A percentile compares a stretch with the other conserved stretches of the same genome.
These are phyloP conservation scores for Larix kaempferi DNA, from an alignment of 75 land plant genomes.

Conservation along the genomic window DNA sequence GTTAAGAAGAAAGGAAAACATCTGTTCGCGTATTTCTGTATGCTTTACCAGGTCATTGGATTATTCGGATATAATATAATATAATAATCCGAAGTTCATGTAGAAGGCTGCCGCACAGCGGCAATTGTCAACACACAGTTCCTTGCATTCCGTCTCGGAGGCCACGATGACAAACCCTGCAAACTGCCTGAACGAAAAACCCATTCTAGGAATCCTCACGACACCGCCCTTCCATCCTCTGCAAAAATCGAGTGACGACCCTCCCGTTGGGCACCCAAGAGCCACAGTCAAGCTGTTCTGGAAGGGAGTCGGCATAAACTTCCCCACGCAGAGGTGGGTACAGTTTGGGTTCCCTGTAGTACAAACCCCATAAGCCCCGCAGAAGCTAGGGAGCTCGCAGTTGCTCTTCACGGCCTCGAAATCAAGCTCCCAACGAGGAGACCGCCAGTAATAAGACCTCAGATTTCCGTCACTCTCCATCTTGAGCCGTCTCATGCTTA, in stretches of 20 bases:
- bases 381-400: slow-evolving; percentile 62
- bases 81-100: too few species aligned
- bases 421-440: slow-evolving; percentile 38
- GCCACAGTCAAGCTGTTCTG: not conserved
- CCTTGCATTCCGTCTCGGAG: slow-evolving; percentile 40
- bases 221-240: not conserved
- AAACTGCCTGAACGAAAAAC: slow-evolving; percentile 44
- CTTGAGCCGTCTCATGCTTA: slow-evolving; percentile 32
- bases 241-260: slow-evolving; percentile 13
- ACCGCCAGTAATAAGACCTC: slow-evolving; percentile 46
- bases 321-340: slow-evolving; percentile 16
- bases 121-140: slow-evolving; percentile 35
- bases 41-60: too few species aligned
- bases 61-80: too few species aligned
- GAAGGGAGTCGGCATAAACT: not conserved
- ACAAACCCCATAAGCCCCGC: slow-evolving; percentile 72
- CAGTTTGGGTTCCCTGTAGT: slow-evolving; percentile 16
- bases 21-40: too few species aligned
- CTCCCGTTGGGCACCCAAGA: not conserved
- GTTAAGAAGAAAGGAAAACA: too few species aligned
- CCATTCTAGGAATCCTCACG: slow-evolving; percentile 36
- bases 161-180: slow-evolving; percentile 23
- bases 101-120: slow-evolving; percentile 55
- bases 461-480: slow-evolving; percentile 67
- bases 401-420: slow-evolving; percentile 32